Evolutionary conservation across 257 asterid species (phyloP), one percentile per base, ranked within the genome.

Genomic region (Scutellaria galericulata): DNA sequence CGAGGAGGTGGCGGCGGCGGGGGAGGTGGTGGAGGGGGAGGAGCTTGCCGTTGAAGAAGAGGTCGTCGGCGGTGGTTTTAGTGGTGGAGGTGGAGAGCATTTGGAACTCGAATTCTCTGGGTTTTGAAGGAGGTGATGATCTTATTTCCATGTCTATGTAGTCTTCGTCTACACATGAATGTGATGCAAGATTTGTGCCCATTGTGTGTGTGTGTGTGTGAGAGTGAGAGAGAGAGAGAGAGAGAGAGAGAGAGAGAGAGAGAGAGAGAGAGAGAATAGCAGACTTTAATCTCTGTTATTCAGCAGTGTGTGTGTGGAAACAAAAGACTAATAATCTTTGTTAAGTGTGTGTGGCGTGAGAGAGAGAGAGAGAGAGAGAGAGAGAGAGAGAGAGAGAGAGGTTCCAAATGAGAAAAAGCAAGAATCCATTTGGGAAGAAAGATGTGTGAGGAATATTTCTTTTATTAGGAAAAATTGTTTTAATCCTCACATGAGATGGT

Each of bases 1-100:
- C 37, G 48, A 53, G n/a, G 58, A 14, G 85, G 59, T 77, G 68
- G 77, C 86, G 85, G 59, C 79, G 68, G 77, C 86, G 79, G 3
- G 84, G 86, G 13, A 81, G 89, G 82, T 76, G 83, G 75, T 81
- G 85, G 56, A 88, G 96, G 6, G 96, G 98, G 58, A 88, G 92
- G 79, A 92, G 94, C 45, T 81, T 84, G 12, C 98, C 98, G 27
- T 83, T 86, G 88, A 83, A 83, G 68, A 92, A 90, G 59, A 92
- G 96, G 22, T 88, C 92, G 62, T 86, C 96, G 14, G 96, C 96
- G 5, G 77, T 0, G 14, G 71, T 72, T 35, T 62, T 76, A 18
- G 11, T 77, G 84, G 1, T 66, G 59, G 80, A 72, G 24, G 75
- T 7, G 50, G 81, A 72, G 8, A 80, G 15, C 85, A 82, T 82